These are phyloP conservation scores for Puccinia horiana DNA, from an alignment of 1,284 basidiomycete genomes.

Conservation along the genomic window DNA sequence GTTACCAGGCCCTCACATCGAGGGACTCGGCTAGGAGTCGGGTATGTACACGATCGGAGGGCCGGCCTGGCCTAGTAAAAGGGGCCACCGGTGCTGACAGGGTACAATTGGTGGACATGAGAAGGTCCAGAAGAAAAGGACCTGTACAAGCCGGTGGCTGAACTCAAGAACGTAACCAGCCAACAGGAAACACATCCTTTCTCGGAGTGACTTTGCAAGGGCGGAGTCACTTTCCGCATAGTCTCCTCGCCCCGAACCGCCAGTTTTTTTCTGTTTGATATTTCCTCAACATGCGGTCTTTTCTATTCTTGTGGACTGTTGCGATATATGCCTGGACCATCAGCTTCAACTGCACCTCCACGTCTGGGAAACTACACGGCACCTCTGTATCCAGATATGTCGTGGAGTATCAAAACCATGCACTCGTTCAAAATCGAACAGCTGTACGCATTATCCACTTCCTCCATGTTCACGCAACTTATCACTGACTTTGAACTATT, in stretches of 20 bases:
- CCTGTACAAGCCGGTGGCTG: conserved; percentile 16
- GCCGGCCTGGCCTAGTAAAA: neutral
- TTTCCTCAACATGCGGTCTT: conserved; percentile 20
- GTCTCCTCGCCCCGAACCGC: neutral
- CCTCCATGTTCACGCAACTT: neutral
- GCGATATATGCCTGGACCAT: conserved; percentile 7
- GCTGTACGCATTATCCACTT: neutral
- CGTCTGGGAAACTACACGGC: neutral
- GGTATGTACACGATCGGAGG: too few species aligned
- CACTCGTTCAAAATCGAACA: conserved; percentile 7
- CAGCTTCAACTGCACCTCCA: neutral
- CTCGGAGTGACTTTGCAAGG: neutral
- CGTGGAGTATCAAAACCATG: conserved; percentile 15
- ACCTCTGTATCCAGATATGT: conserved; percentile 6
- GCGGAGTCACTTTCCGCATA: too few species aligned
- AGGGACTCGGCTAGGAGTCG: too few species aligned
- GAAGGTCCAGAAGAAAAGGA: neutral
- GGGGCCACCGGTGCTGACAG: neutral
- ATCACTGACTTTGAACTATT: neutral
- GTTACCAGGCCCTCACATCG: too few species aligned
- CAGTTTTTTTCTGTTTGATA: neutral
- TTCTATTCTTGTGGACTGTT: neutral
- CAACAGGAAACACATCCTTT: neutral
- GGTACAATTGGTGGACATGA: neutral
- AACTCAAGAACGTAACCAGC: neutral